phyloP scores from a whole-genome alignment of 306 rosid genomes.

The Medicago arabica region DNA sequence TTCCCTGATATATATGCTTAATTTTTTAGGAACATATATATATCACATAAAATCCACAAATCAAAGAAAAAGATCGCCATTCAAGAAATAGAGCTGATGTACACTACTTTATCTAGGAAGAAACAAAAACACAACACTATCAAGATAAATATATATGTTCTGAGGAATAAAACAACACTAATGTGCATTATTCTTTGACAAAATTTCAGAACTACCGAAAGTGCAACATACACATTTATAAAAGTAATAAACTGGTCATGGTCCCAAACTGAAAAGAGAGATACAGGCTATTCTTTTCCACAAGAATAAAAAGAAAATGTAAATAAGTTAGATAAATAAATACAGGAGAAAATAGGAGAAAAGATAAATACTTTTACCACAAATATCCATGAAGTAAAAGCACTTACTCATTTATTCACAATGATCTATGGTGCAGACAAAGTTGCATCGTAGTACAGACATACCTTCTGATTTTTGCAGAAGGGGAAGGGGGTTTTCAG shows the following conservation, averaged over 20 bases:
- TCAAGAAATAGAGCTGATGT: too few relatives aligned
- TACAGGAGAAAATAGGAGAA: too few relatives aligned
- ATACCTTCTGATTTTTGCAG: conserved; percentile 48
- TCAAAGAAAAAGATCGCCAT: too few relatives aligned
- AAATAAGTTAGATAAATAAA: background rate
- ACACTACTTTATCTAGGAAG: background rate
- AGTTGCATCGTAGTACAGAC: conserved; percentile 51
- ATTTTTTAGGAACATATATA: too few relatives aligned
- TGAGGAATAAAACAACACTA: background rate
- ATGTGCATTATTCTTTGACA: background rate
- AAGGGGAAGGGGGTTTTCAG: conserved; percentile 21
- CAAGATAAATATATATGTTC: background rate
- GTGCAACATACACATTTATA: background rate
- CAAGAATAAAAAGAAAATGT: background rate
- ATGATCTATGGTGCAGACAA: conserved; percentile 39
- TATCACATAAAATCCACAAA: too few relatives aligned
- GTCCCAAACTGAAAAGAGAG: background rate
- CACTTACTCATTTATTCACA: background rate
- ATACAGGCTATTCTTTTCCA: background rate
- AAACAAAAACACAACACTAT: background rate
- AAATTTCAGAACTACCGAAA: background rate
- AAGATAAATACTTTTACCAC: conserved; percentile 3
- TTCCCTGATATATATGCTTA: too few relatives aligned
- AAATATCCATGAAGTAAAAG: conserved; percentile 45
- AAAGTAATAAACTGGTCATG: background rate